These are phyloP conservation scores for Hansenula sp. DNA, from an alignment of 1,139 yeast genomes.

Conservation along the genomic window DNA sequence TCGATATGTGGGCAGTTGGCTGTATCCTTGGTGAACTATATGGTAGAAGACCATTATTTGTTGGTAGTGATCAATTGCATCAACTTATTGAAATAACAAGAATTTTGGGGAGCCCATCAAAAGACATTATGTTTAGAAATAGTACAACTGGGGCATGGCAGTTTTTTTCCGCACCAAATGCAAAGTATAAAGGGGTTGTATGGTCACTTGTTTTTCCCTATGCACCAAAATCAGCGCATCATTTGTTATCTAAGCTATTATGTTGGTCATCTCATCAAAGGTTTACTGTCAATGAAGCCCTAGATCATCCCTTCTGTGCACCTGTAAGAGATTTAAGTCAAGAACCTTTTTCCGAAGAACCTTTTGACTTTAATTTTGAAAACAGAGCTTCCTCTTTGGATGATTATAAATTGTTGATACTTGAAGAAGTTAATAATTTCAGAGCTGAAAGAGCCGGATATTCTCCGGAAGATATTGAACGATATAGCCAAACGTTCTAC, in stretches of 20 bases:
- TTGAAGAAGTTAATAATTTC: slow-evolving; percentile 41
- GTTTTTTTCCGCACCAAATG: slow-evolving; percentile 34
- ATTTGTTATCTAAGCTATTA: slow-evolving; percentile 47
- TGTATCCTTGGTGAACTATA: slow-evolving; percentile 76
- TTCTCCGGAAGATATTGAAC: background rate
- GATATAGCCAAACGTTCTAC: background rate
- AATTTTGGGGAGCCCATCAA: slow-evolving; percentile 59
- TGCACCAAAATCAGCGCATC: slow-evolving; percentile 46
- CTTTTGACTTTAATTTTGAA: slow-evolving; percentile 66
- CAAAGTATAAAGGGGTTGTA: slow-evolving; percentile 33
- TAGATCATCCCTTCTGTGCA: slow-evolving; percentile 48
- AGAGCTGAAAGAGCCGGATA: slow-evolving; percentile 23
- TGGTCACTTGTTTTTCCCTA: slow-evolving; percentile 58
- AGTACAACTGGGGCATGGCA: slow-evolving; percentile 37
- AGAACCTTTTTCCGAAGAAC: slow-evolving; percentile 43
- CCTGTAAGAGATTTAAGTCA: slow-evolving; percentile 44
- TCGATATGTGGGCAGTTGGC: slow-evolving; percentile 81
- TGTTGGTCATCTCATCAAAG: slow-evolving; percentile 57
- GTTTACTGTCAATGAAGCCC: slow-evolving; percentile 42
- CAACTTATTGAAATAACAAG: slow-evolving; percentile 62
- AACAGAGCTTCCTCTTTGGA: slow-evolving; percentile 28
- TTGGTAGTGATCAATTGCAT: slow-evolving; percentile 62
- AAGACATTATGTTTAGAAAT: slow-evolving; percentile 31
- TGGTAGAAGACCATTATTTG: slow-evolving; percentile 69
- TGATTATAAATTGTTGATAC: slow-evolving; percentile 42